Conservation (phyloP, 2,329 filamentous ascomycete species). For the Aureobasidium pullulans region DNA sequence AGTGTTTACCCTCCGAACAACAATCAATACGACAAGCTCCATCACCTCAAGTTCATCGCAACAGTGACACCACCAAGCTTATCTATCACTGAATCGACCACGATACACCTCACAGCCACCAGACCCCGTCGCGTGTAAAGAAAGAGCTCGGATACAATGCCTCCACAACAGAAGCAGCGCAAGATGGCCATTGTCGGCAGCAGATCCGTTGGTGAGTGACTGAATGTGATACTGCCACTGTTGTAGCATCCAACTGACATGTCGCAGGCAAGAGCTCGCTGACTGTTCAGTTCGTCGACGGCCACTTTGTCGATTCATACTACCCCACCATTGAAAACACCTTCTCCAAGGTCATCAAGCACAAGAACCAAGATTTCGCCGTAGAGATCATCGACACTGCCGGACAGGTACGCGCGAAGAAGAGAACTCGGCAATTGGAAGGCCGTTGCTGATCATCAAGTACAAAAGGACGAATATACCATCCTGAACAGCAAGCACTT, state of each 20-base stretch:
- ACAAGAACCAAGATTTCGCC: conserved; percentile 85
- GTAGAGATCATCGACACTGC: conserved; percentile 98
- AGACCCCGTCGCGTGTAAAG: neutral
- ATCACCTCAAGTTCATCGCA: neutral
- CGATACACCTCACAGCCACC: neutral
- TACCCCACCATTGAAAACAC: conserved; percentile 99
- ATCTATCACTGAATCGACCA: neutral
- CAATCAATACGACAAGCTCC: neutral
- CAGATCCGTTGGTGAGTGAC: conserved; percentile 71
- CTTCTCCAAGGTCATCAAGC: conserved; percentile 90
- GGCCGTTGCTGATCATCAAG: neutral
- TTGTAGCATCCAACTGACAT: conserved; percentile 3
- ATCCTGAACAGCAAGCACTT: conserved; percentile 98
- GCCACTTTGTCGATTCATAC: conserved; percentile 97
- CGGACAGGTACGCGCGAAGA: conserved; percentile 61
- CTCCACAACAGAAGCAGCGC: conserved; percentile 71
- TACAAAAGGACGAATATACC: conserved; percentile 81
- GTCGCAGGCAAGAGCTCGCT: conserved; percentile 86
- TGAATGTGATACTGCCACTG: neutral
- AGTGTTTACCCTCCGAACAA: neutral
- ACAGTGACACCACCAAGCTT: neutral
- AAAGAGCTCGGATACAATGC: conserved; percentile 34
- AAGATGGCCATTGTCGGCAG: conserved; percentile 96
- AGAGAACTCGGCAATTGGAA: neutral
- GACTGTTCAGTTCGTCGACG: conserved; percentile 93